A percentile compares a stretch with the other conserved stretches of the same genome.
These are phyloP conservation scores for Thelephora terrestris DNA, from an alignment of 1,284 basidiomycete genomes.

Conservation along the genomic window DNA sequence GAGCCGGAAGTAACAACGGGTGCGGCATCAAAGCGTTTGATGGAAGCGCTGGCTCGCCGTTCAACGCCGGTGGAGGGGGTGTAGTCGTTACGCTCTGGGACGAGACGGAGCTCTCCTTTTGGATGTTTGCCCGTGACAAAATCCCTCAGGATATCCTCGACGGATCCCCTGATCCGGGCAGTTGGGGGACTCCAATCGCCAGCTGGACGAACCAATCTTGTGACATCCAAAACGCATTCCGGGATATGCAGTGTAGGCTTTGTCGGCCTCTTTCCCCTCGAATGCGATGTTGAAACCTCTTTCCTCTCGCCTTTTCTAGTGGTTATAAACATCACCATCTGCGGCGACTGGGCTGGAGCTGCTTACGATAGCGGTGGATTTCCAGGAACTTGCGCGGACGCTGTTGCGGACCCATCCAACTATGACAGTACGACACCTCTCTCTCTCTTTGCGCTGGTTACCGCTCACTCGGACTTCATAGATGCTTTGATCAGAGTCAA, in stretches of 20 bases:
- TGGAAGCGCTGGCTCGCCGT: slow-evolving; percentile 46
- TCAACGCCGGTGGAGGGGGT: slow-evolving; percentile 62
- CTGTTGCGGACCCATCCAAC: slow-evolving; percentile 55
- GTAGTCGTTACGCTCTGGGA: slow-evolving; percentile 72
- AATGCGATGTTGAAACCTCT: too few relatives aligned
- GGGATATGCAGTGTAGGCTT: slow-evolving; percentile 34
- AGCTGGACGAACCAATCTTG: slow-evolving; percentile 45
- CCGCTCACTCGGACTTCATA: too few relatives aligned
- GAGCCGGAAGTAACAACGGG: slow-evolving; percentile 45
- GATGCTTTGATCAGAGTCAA: too few relatives aligned
- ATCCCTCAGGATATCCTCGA: slow-evolving; percentile 63
- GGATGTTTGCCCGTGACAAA: slow-evolving; percentile 58
- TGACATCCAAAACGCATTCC: slow-evolving; percentile 55
- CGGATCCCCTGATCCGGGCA: slow-evolving; percentile 46
- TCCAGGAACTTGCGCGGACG: slow-evolving; percentile 57
- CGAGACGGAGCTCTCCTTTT: slow-evolving; percentile 58
- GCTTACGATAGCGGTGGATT: slow-evolving; percentile 50
- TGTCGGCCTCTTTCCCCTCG: slow-evolving; percentile 28
- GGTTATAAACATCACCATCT: slow-evolving; percentile 55
- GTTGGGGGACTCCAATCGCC: slow-evolving; percentile 63
- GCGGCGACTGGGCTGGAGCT: slow-evolving; percentile 58
- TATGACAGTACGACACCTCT: slow-evolving; percentile 37
- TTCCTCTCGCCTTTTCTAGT: slow-evolving; percentile 4
- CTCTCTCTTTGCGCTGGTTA: slow-evolving; percentile 4
- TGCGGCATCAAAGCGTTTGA: slow-evolving; percentile 54